Evolutionary conservation across 345 rosid genomes (phyloP).

Genomic region (Bretschneidera sinensis): DNA sequence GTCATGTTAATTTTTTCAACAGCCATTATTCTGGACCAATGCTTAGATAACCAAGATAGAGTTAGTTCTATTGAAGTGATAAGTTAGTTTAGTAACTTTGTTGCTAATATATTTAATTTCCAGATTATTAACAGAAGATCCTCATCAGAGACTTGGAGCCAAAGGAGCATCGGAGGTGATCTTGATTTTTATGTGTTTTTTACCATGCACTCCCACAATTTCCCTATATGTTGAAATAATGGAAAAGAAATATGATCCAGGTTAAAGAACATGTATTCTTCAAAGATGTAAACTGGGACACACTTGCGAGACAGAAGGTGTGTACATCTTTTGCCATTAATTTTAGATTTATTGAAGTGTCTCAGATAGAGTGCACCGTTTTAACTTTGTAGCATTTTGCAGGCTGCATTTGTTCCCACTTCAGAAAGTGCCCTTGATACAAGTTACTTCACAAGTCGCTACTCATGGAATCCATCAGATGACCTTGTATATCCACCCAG

Average conservation of each 20-base stretch:
- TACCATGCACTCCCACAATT: background rate
- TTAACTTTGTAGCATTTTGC: conserved; percentile 21
- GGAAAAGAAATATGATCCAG: conserved; percentile 33
- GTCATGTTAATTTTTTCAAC: background rate
- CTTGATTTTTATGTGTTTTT: conserved; percentile 5
- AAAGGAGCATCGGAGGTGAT: conserved; percentile 91
- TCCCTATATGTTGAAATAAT: conserved; percentile 8
- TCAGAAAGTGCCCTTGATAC: conserved; percentile 96
- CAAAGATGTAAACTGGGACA: conserved; percentile 94
- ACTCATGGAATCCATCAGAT: conserved; percentile 79
- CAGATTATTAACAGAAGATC: conserved; percentile 97
- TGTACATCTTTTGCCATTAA: conserved; percentile 2
- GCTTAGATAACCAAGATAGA: background rate
- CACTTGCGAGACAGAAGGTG: conserved; percentile 97
- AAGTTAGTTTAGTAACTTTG: background rate
- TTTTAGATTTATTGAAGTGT: background rate
- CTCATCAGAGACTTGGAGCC: conserved; percentile 95
- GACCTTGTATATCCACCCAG: conserved; percentile 58
- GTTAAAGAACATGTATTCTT: conserved; percentile 91
- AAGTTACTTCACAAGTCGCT: conserved; percentile 98
- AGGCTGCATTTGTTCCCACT: conserved; percentile 97
- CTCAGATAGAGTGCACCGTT: background rate
- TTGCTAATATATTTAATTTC: conserved; percentile 16
- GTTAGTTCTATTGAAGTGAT: background rate
- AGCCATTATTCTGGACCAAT: background rate